Base-by-base conservation (phyloP, 331 rosid genomes). In the Prunus yedoensis region DNA sequence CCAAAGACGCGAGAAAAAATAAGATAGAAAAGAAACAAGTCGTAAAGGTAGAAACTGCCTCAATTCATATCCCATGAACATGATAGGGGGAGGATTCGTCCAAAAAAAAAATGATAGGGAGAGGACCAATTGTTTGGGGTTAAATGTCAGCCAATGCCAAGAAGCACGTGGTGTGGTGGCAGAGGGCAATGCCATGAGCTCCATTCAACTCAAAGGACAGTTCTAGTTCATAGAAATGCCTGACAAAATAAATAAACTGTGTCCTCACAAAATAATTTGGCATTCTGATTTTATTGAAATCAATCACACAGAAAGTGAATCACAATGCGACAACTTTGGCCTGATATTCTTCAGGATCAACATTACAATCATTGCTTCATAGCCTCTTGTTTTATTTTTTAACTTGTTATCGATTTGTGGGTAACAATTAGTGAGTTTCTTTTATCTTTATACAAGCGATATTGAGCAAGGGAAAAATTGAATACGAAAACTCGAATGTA, bases 121-220 rank as follows among this genome's bases (percentile, higher is more conserved):
- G 20, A 12, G 52, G 46, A 38, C 18, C 41, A 73, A 69, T 32
- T 72, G 54, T 61, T 79, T 17, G 46, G 57, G 71, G 71, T 7
- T 59, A 17, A 1, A 2, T 50, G 77, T 38, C 32, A 21, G 73
- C 68, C 49, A 66, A 43, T 47, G 68, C 54, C 49, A 45, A 28
- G 58, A 54, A 70, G 77, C 70, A 87, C 87, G 73, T 87, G 85
- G 78, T 77, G 73, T 87, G 85, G 78, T 77, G 82, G 75, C 87
- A 75, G 81, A 75, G 63, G 50, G 72, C 71, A 75, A 51, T 18
- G 47, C 64, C 35, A 60, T 65, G 9, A 20, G 16, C 76, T 5
- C 30, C 21, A 46, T 35, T 38, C 74, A 53, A 3, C 25, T 21
- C 35, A 60, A 71, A 30, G 18, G 64, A 49, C 57, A 70, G 8